A percentile compares a stretch with the other conserved stretches of the same genome.
Conservation (phyloP, 108 stramenopile genomes). For the Cyclotella choctawhatcheeana region DNA sequence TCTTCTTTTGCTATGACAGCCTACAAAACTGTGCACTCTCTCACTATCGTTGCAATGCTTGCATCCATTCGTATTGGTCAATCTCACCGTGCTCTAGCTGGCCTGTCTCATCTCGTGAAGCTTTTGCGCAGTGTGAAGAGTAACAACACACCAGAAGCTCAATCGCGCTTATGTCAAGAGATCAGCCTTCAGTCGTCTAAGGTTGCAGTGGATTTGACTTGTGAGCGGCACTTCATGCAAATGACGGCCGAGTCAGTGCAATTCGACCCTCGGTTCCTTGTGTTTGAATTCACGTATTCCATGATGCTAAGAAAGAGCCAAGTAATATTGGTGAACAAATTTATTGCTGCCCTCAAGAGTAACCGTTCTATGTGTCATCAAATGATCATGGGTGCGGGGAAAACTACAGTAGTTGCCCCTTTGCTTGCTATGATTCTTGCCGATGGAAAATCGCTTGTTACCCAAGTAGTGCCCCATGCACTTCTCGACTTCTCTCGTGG, state of each 20-base stretch:
- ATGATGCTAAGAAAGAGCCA: slow-evolving; percentile 95
- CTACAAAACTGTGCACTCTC: slow-evolving; percentile 87
- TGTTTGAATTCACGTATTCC: slow-evolving; percentile 97
- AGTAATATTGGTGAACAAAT: slow-evolving; percentile 95
- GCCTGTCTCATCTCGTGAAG: slow-evolving; percentile 63
- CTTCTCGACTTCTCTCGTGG: slow-evolving; percentile 96
- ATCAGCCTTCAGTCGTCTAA: slow-evolving; percentile 83
- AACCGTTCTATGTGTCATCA: slow-evolving; percentile 95
- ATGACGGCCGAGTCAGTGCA: slow-evolving; percentile 73
- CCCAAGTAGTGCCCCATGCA: slow-evolving; percentile 98
- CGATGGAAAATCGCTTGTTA: slow-evolving; percentile 93
- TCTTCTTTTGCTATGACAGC: slow-evolving; percentile 14
- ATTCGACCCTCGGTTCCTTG: slow-evolving; percentile 96
- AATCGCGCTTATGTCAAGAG: slow-evolving; percentile 73
- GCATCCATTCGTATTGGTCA: slow-evolving; percentile 91
- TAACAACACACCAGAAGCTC: slow-evolving; percentile 55
- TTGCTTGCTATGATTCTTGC: slow-evolving; percentile 97
- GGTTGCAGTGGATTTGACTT: slow-evolving; percentile 81
- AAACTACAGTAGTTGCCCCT: slow-evolving; percentile 99
- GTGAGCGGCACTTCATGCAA: slow-evolving; percentile 90
- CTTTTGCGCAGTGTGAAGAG: slow-evolving; percentile 70
- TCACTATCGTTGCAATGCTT: slow-evolving; percentile 91
- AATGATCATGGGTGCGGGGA: slow-evolving; percentile 99
- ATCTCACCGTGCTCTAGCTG: slow-evolving; percentile 83
- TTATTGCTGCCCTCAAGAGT: slow-evolving; percentile 74